Conservation (phyloP, 345 rosid genomes). For the Gossypium turneri region DNA sequence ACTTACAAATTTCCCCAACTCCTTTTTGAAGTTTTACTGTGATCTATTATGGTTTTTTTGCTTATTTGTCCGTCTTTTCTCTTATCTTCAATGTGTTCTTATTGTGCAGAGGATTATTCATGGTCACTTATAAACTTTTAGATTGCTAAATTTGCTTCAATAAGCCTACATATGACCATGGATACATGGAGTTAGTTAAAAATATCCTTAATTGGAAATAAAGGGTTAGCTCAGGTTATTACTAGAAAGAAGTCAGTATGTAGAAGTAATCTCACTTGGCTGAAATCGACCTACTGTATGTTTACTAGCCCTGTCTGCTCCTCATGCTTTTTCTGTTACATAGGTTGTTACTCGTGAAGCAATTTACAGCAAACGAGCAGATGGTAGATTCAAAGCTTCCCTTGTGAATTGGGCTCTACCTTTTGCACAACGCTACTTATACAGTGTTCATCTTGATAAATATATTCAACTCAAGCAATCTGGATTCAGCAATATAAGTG, state of each 20-base stretch:
- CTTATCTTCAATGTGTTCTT: not conserved
- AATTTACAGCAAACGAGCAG: conserved; percentile 45
- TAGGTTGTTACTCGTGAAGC: conserved; percentile 85
- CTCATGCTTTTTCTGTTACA: conserved; percentile 15
- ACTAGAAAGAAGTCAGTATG: not conserved
- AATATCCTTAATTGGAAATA: not conserved
- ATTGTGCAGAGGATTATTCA: not conserved
- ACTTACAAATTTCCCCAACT: not conserved
- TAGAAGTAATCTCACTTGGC: not conserved
- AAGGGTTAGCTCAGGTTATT: not conserved
- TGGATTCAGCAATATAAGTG: conserved; percentile 38
- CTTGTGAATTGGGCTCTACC: conserved; percentile 88
- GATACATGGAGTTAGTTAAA: not conserved
- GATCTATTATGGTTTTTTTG: not conserved
- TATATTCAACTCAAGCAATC: conserved; percentile 51
- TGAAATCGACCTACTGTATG: not conserved
- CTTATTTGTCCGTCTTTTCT: not conserved
- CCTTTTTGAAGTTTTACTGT: not conserved
- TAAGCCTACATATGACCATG: not conserved
- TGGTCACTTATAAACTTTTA: not conserved
- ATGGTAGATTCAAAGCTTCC: conserved; percentile 45
- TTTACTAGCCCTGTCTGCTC: not conserved
- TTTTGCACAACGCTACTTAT: conserved; percentile 86
- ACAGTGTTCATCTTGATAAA: conserved; percentile 46
- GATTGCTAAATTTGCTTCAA: not conserved